Conservation (phyloP, 2,329 filamentous ascomycete genomes). For the Aspergillus tamarii region DNA sequence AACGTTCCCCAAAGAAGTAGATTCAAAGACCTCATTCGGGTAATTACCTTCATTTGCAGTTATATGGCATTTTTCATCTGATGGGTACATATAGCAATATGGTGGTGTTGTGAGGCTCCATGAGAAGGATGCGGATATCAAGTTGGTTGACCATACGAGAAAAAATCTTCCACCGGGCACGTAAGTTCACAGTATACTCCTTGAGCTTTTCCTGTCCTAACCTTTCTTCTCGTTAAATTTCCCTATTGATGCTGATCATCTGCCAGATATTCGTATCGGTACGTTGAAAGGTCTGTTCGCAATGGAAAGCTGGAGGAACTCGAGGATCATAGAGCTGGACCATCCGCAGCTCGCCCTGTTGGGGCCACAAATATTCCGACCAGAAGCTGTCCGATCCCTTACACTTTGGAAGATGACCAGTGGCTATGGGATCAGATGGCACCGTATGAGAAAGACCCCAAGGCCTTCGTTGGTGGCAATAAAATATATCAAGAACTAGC, state of each 20-base stretch:
- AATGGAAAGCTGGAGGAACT: slow-evolving; percentile 53
- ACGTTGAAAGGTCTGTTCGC: slow-evolving; percentile 58
- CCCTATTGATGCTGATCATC: slow-evolving; percentile 13
- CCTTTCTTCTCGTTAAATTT: slow-evolving; percentile 3
- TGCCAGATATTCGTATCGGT: slow-evolving; percentile 58
- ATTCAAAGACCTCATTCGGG: slow-evolving; percentile 54
- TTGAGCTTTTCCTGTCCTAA: neutral
- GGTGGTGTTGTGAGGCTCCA: slow-evolving; percentile 57
- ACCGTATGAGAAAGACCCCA: slow-evolving; percentile 34
- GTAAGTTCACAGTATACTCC: slow-evolving; percentile 30
- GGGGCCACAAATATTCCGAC: slow-evolving; percentile 44
- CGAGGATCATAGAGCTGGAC: slow-evolving; percentile 52
- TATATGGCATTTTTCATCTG: neutral
- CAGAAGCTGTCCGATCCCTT: slow-evolving; percentile 38
- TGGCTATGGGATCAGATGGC: slow-evolving; percentile 49
- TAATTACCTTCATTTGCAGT: slow-evolving; percentile 21
- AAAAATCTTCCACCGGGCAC: slow-evolving; percentile 54
- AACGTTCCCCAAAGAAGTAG: slow-evolving; percentile 55
- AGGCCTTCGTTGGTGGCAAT: slow-evolving; percentile 42
- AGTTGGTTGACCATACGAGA: slow-evolving; percentile 61
- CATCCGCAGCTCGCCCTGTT: slow-evolving; percentile 47
- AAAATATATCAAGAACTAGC: slow-evolving; percentile 51
- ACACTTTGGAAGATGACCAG: slow-evolving; percentile 49
- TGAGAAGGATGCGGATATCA: slow-evolving; percentile 61
- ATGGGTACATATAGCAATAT: slow-evolving; percentile 45